Evolutionary conservation across 2,329 filamentous ascomycete species (phyloP), one percentile per base, ranked within the genome.

Genomic region (Hyphodiscus sp.): DNA sequence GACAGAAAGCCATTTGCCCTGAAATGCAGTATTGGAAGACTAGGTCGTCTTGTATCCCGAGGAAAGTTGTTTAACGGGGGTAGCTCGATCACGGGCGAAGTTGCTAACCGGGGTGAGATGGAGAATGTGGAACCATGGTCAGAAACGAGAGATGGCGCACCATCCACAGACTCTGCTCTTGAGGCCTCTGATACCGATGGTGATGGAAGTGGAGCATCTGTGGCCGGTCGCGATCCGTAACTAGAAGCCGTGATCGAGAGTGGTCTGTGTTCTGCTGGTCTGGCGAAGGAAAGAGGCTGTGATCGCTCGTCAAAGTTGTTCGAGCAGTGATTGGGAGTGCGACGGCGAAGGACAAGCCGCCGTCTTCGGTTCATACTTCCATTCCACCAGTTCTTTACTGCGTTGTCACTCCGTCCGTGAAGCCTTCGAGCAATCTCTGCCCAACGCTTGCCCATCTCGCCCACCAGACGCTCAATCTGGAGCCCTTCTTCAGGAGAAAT

Each of bases 341-440:
- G 61, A 41, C 63, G 53, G 29, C 65, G 64, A 26, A 66, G 61
- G 9, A 63, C 61, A 29, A 67, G 58, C 26, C 73, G 59, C 68
- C 74, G 70, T 65, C 86, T 79, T 65, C 91, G 83, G 73, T 96
- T 96, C 79, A 91, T 87, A 68, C 86, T 89, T 48, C 91, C 91
- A 68, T 96, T 96, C 89, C 89, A 96, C 90, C 91, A 96, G 71
- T 96, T 96, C 81, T 96, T 96, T 59, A 96, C 89, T 26, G 89
- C 87, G 66, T 96, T 96, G 74, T 96, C 91, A 70, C 91, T 95
- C 66, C 91, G 86, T 60, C 90, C 90, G 51, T 86, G 80, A 19
- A 96, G 78, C 45, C 83, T 78, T 61, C 91, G 81, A 45, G 91
- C 89, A 66, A 96, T 96, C 68, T 96, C 90, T 2, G 91, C 91